phyloP scores from a whole-genome alignment of 164 flowering plant genomes.

The Liriodendron chinense region DNA sequence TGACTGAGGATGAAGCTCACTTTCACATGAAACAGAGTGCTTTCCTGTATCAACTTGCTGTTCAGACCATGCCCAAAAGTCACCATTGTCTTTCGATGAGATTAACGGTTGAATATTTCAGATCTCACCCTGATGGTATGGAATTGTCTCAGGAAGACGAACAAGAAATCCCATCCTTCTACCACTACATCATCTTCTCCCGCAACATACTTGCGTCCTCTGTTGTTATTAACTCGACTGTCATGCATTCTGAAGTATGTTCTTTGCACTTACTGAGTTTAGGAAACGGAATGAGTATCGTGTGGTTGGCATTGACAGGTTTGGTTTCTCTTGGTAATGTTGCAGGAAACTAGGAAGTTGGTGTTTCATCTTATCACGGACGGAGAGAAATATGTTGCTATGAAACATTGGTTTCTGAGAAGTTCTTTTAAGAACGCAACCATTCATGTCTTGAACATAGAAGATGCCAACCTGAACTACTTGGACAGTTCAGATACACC shows the following conservation, averaged over 20 bases:
- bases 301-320: background rate
- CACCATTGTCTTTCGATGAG: constrained; percentile 91
- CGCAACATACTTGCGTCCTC: constrained; percentile 79
- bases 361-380: constrained; percentile 92
- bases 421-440: constrained; percentile 56
- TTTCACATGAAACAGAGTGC: constrained; percentile 98
- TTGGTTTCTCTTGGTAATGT: constrained; percentile 14
- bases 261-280: background rate
- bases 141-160: constrained; percentile 39
- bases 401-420: constrained; percentile 74
- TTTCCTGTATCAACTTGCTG: constrained; percentile 83
- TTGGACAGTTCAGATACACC: constrained; percentile 20
- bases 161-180: constrained; percentile 45
- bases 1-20: constrained; percentile 93
- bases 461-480: constrained; percentile 42
- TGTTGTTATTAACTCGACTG: constrained; percentile 92
- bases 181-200: constrained; percentile 81
- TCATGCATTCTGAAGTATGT: constrained; percentile 63
- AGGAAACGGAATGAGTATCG: background rate
- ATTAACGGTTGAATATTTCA: constrained; percentile 84
- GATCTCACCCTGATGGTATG: constrained; percentile 31
- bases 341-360: constrained; percentile 71
- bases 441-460: constrained; percentile 71
- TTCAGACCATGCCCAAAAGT: constrained; percentile 93
- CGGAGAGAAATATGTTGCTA: constrained; percentile 72